phyloP scores from a whole-genome alignment of 805 yeast species.

The Candida ipomoeae region DNA sequence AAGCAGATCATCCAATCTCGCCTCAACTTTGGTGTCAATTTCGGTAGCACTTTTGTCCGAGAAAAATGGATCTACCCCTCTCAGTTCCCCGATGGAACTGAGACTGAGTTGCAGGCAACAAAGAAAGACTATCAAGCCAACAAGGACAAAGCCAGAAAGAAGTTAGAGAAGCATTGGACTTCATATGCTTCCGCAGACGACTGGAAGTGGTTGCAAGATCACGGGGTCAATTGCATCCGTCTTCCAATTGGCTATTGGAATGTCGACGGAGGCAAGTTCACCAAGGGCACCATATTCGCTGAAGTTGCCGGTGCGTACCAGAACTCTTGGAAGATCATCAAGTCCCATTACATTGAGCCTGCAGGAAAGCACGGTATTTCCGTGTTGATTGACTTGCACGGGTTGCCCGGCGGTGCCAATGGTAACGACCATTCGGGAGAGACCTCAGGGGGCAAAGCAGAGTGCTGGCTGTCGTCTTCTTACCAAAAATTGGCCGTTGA shows the following conservation, averaged over 20 bases:
- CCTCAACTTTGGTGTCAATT: constrained; percentile 75
- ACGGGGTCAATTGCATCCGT: constrained; percentile 75
- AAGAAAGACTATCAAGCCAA: constrained; percentile 40
- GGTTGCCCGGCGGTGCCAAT: constrained; percentile 90
- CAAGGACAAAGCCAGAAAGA: constrained; percentile 50
- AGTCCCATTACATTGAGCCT: constrained; percentile 46
- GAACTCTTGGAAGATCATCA: constrained; percentile 69
- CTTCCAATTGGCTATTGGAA: constrained; percentile 93
- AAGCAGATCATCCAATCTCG: constrained; percentile 56
- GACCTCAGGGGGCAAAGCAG: constrained; percentile 45
- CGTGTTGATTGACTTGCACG: constrained; percentile 81
- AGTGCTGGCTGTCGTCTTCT: constrained; percentile 53
- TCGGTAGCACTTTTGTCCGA: constrained; percentile 75
- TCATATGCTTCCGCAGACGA: constrained; percentile 61
- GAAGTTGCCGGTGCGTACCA: constrained; percentile 51
- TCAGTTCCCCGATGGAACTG: constrained; percentile 55
- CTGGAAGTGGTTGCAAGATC: constrained; percentile 68
- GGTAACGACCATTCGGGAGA: constrained; percentile 82
- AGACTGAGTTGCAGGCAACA: constrained; percentile 73
- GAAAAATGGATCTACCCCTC: constrained; percentile 76
- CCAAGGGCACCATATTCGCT: constrained; percentile 60
- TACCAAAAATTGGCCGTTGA: constrained; percentile 45
- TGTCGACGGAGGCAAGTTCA: constrained; percentile 58
- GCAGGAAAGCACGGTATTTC: constrained; percentile 66
- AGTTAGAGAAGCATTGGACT: constrained; percentile 64